phyloP scores from a whole-genome alignment of 257 asterid species.

The Gynochthodes officinalis region DNA sequence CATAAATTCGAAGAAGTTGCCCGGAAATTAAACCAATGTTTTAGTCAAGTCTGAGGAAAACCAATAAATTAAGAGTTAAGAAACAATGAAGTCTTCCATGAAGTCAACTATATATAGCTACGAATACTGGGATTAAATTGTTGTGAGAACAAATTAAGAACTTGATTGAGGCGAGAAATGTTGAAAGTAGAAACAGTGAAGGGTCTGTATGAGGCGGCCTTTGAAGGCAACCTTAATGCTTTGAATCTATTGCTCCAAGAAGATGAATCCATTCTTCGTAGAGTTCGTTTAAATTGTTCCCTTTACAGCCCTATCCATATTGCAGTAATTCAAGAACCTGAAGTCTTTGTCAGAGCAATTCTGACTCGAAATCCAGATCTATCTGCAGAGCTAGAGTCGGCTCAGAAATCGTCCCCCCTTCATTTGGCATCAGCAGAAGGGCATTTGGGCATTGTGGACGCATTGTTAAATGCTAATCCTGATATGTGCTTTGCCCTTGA shows the following conservation, averaged over 20 bases:
- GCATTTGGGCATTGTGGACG: slow-evolving; percentile 1
- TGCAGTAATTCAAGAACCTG: slow-evolving; percentile 7
- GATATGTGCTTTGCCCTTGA: not conserved
- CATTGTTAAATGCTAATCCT: not conserved
- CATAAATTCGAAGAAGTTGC: too few relatives aligned
- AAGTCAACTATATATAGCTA: too few relatives aligned
- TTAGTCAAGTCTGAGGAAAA: not conserved
- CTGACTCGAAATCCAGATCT: not conserved
- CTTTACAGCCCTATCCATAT: slow-evolving; percentile 9
- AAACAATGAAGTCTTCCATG: not conserved
- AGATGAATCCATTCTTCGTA: slow-evolving; percentile 8
- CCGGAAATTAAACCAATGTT: not conserved
- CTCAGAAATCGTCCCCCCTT: slow-evolving; percentile 1
- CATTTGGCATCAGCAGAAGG: too few relatives aligned
- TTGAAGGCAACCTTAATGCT: not conserved
- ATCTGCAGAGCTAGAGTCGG: not conserved
- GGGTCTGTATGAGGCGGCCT: slow-evolving; percentile 9
- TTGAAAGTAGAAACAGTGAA: not conserved
- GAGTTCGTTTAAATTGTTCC: not conserved
- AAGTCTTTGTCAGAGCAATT: not conserved
- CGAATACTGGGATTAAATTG: too few relatives aligned
- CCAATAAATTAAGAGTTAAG: not conserved
- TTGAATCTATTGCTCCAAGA: slow-evolving; percentile 1
- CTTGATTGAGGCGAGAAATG: not conserved
- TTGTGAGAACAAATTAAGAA: too few relatives aligned